Percentiles rank a stretch among this genome's conserved stretches.
Conservation (phyloP, 768 basidiomycete genomes). For the Lentinula guzmanii region DNA sequence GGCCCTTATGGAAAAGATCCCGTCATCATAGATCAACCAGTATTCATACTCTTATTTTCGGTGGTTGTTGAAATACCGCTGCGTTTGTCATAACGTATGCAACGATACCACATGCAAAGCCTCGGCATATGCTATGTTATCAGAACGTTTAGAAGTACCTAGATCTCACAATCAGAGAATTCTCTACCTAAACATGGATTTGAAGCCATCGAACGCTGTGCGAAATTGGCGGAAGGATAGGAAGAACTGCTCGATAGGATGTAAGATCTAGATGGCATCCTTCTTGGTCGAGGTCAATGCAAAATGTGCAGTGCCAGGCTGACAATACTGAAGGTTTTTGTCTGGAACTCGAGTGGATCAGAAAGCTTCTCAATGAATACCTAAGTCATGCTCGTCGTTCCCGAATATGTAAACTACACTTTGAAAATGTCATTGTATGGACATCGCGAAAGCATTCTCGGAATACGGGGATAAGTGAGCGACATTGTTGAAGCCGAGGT, state of each 20-base stretch:
- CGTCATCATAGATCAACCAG: conserved; percentile 20
- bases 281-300: not conserved
- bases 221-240: not conserved
- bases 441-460: conserved; percentile 10
- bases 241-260: not conserved
- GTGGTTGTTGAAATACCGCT: conserved; percentile 24
- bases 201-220: not conserved
- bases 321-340: conserved; percentile 11
- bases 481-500: not conserved
- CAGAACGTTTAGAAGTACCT: conserved; percentile 21
- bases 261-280: not conserved
- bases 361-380: conserved; percentile 11
- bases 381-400: conserved; percentile 13
- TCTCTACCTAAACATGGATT: not conserved
- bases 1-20: conserved; percentile 3
- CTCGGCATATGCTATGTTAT: conserved; percentile 14
- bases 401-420: conserved; percentile 13
- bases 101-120: conserved; percentile 20
- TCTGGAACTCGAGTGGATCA: conserved; percentile 16
- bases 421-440: not conserved
- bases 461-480: conserved; percentile 16
- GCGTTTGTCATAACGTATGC: conserved; percentile 20
- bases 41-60: conserved; percentile 19
- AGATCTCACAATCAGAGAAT: conserved; percentile 9
- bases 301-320: conserved; percentile 3